These are phyloP conservation scores for Penicillium coprophilum DNA, from an alignment of 495 filamentous ascomycete species.

Conservation along the genomic window DNA sequence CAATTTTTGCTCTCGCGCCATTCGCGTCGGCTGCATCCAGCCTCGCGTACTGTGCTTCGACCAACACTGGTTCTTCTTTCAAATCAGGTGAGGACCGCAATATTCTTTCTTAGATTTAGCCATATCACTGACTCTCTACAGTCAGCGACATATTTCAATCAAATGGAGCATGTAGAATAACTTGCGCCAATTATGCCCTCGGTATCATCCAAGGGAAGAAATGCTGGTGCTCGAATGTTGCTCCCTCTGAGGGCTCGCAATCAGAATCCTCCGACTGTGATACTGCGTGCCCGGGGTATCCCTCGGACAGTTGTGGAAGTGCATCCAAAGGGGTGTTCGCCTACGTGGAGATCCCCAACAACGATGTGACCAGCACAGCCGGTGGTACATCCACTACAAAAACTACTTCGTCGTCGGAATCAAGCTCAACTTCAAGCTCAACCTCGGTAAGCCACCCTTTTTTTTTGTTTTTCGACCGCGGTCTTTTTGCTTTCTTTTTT, in stretches of 20 bases:
- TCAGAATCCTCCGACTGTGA: constrained; percentile 48
- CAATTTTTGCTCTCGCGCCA: constrained; percentile 18
- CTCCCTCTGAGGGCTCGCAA: constrained; percentile 49
- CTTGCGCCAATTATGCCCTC: constrained; percentile 64
- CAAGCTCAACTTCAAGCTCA: constrained; percentile 16
- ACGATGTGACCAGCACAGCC: constrained; percentile 39
- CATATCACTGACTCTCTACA: constrained; percentile 30
- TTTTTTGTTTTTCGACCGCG: not conserved
- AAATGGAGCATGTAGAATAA: constrained; percentile 58
- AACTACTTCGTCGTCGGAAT: constrained; percentile 28
- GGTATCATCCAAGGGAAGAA: constrained; percentile 60
- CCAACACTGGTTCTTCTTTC: constrained; percentile 47
- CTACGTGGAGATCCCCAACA: constrained; percentile 47
- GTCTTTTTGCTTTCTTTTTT: not conserved
- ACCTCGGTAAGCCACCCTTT: constrained; percentile 9
- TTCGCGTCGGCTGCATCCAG: constrained; percentile 21
- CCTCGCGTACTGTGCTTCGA: constrained; percentile 44
- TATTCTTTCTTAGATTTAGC: not conserved
- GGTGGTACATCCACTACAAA: constrained; percentile 25
- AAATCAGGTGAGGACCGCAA: constrained; percentile 28
- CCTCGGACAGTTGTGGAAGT: constrained; percentile 63
- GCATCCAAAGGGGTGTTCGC: constrained; percentile 52
- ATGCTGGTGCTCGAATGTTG: constrained; percentile 79
- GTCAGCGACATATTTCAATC: constrained; percentile 62
- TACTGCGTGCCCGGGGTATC: constrained; percentile 65